Base-by-base conservation (phyloP, 345 rosid species). In the Populus davidiana region DNA sequence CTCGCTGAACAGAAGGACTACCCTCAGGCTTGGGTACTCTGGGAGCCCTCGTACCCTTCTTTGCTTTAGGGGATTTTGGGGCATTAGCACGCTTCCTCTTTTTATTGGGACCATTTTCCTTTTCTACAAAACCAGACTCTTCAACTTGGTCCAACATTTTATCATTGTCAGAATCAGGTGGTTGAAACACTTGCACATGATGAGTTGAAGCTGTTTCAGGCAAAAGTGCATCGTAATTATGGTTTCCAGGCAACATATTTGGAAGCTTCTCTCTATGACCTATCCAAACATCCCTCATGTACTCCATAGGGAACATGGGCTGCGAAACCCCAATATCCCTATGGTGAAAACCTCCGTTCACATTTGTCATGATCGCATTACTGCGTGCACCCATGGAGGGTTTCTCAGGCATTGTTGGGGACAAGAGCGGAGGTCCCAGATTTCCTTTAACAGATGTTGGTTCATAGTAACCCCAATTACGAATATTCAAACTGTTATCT, bases 1-100 rank as follows among this genome's bases (percentile, higher is more conserved):
- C 85, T 14, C 91, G 88, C 52, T 89, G 88, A 69, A 82, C 89
- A 0, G 91, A 66, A 6, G 75, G 36, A 14, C 66, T 86, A 67
- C 81, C 85, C 76, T 81, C 81, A 17, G 87, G 98, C 81, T 90
- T 95, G 2, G 92, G 92, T 86, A 89, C 93, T 86, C 93, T 80
- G 49, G 95, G 87, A 18, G 7, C 54, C 18, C 54, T 49, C 21
- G 20, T 49, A 17, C 7, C 54, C 82, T 93, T 94, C 86, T 92
- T 95, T 0, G 92, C 84, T 81, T 91, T 94, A 2, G 90, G 89
- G 2, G 89, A 21, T 86, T 90, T 91, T 2, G 87, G 88, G 67
- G 80, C 80, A 50, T 36, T 36, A 35, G 79, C 72, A 73, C 84
- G 47, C 84, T 90, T 92, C 77, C 99, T 84, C 84, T 90, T 95